Evolutionary conservation across 208 protist genomes (phyloP).

Genomic region (Trypanosoma cruzi): DNA sequence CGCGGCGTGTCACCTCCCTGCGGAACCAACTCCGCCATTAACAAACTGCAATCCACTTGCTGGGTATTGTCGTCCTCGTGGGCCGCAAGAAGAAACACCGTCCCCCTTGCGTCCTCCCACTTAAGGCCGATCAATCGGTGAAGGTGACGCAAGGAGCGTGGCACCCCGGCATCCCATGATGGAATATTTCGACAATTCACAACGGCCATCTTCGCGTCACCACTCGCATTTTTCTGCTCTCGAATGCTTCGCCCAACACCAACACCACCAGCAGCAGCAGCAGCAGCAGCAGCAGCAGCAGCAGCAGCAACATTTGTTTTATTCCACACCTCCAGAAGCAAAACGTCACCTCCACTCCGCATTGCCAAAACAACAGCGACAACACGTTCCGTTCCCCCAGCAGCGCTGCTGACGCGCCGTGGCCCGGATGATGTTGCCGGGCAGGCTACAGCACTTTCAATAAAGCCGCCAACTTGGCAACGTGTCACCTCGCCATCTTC

Average conservation of each 20-base stretch:
- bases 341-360: conserved; percentile 12
- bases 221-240: background rate
- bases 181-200: conserved; percentile 9
- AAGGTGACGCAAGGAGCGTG: conserved; percentile 7
- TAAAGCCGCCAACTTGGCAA: conserved; percentile 29
- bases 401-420: conserved; percentile 4
- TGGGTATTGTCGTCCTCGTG: conserved; percentile 5
- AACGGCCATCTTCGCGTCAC: background rate
- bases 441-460: conserved; percentile 30
- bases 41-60: conserved; percentile 2
- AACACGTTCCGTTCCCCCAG: conserved; percentile 1
- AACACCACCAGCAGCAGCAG: background rate
- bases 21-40: background rate
- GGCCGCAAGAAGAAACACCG: conserved; percentile 3
- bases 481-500: conserved; percentile 27
- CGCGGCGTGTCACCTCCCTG: background rate
- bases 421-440: background rate
- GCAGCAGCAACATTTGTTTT: too few species aligned
- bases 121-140: conserved; percentile 1
- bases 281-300: background rate
- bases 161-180: background rate
- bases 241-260: background rate
- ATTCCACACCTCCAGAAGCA: conserved; percentile 21
- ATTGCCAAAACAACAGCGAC: conserved; percentile 19
- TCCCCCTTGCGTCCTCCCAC: conserved; percentile 17